Evolutionary conservation across 2,329 filamentous ascomycete genomes (phyloP).

Genomic region (Penicillium sp.): DNA sequence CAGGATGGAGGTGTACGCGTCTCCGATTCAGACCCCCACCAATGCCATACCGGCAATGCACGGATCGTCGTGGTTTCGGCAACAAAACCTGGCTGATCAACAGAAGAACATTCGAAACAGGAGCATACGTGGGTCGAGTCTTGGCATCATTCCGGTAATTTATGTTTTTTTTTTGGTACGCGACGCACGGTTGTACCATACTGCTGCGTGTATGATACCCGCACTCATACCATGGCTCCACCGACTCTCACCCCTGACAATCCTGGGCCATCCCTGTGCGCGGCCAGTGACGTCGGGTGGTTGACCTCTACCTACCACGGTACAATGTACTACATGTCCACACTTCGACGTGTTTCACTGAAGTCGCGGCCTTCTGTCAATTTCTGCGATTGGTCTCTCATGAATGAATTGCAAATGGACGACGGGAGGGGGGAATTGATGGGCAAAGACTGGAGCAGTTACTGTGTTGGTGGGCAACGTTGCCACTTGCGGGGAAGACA

Average conservation of each 20-base stretch:
- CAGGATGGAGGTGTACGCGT: conserved; percentile 21
- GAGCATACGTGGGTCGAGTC: conserved; percentile 17
- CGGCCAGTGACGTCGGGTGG: conserved; percentile 26
- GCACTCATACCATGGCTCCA: background rate
- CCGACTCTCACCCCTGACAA: conserved; percentile 24
- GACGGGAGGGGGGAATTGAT: conserved; percentile 4
- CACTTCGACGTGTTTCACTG: background rate
- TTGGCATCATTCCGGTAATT: conserved; percentile 19
- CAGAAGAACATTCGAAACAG: background rate
- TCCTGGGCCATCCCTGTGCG: conserved; percentile 22
- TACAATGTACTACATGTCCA: background rate
- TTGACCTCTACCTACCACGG: background rate
- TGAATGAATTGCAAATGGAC: background rate
- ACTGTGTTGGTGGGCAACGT: conserved; percentile 14
- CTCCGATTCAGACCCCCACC: conserved; percentile 16
- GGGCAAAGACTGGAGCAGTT: conserved; percentile 2
- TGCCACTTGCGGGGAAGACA: conserved; percentile 21
- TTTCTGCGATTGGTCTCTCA: background rate
- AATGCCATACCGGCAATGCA: conserved; percentile 20
- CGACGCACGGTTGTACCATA: too few species aligned
- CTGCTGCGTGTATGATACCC: too few species aligned
- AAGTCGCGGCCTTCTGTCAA: background rate
- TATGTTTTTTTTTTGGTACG: too few species aligned
- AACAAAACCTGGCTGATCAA: conserved; percentile 13
- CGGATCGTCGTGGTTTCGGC: conserved; percentile 18